Percentiles rank a stretch among this genome's conserved stretches.
phyloP scores from a whole-genome alignment of 2,329 filamentous ascomycete genomes.

The Ceratocystiopsis sp. region DNA sequence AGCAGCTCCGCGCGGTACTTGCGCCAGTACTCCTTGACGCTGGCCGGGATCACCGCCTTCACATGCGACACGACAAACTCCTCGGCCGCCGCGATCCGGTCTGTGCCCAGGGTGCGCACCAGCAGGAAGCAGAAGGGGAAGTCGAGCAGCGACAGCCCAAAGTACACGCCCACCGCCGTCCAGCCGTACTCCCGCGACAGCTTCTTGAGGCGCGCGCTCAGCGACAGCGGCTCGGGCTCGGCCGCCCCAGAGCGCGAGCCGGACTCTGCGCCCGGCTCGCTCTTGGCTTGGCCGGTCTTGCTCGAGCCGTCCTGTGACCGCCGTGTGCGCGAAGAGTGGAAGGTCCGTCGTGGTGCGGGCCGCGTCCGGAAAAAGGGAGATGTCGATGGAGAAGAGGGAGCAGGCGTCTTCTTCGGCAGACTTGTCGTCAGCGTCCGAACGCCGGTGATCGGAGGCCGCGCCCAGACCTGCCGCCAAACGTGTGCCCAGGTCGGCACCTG shows the following conservation, averaged over 20 bases:
- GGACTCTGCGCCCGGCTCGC: background rate
- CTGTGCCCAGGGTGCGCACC: constrained; percentile 67
- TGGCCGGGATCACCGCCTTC: constrained; percentile 41
- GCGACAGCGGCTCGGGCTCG: constrained; percentile 23
- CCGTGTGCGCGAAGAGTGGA: constrained; percentile 14
- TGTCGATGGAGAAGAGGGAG: background rate
- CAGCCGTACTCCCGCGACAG: constrained; percentile 88
- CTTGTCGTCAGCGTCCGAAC: background rate
- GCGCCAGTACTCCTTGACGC: constrained; percentile 35
- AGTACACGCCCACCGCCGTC: constrained; percentile 82
- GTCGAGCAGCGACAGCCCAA: constrained; percentile 67
- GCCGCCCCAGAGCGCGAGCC: background rate
- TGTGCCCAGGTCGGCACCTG: no score
- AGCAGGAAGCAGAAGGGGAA: constrained; percentile 91
- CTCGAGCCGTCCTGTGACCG: constrained; percentile 10
- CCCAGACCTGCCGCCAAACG: no score
- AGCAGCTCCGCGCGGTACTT: constrained; percentile 28
- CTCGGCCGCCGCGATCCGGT: constrained; percentile 56
- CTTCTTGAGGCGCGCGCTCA: constrained; percentile 61
- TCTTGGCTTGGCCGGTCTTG: background rate
- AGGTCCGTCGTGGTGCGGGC: constrained; percentile 11
- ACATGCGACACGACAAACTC: constrained; percentile 46
- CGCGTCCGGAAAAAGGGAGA: background rate
- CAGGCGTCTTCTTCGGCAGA: background rate
- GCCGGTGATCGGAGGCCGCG: no score